Evolutionary conservation across 208 protist species (phyloP).

Genomic region (Wallacemonas collosoma): DNA sequence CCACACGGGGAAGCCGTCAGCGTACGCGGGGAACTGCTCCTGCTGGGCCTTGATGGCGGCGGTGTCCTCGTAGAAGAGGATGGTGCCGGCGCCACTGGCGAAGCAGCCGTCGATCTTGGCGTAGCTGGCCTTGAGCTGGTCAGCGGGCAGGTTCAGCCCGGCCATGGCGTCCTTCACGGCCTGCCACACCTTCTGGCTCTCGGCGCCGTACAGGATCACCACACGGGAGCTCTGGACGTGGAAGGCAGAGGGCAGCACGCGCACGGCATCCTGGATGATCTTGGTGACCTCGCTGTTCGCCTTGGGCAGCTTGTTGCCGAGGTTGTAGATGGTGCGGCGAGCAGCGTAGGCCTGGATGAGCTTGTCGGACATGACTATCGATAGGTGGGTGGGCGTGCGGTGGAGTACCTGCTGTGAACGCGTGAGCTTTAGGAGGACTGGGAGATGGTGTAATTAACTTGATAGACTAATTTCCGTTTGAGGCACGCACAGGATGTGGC

Average conservation of each 20-base stretch:
- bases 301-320: conserved; percentile 39
- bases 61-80: conserved; percentile 65
- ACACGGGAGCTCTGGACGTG: conserved; percentile 58
- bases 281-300: conserved; percentile 29
- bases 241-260: conserved; percentile 50
- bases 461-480: too few relatives aligned
- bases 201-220: conserved; percentile 53
- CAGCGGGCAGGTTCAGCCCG: conserved; percentile 16
- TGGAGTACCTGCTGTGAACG: background rate
- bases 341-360: conserved; percentile 24
- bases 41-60: conserved; percentile 37
- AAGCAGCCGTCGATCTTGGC: conserved; percentile 51
- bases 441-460: too few relatives aligned
- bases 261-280: conserved; percentile 38
- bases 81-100: conserved; percentile 48
- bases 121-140: conserved; percentile 32
- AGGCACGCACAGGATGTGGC: too few relatives aligned
- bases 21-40: conserved; percentile 44
- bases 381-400: background rate
- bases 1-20: conserved; percentile 40
- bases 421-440: too few relatives aligned
- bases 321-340: conserved; percentile 49
- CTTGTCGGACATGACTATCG: background rate
- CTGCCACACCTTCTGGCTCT: conserved; percentile 59
- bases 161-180: conserved; percentile 40